These are phyloP conservation scores for Aspergillus sojae DNA, from an alignment of 2,329 filamentous ascomycete genomes.

Conservation along the genomic window DNA sequence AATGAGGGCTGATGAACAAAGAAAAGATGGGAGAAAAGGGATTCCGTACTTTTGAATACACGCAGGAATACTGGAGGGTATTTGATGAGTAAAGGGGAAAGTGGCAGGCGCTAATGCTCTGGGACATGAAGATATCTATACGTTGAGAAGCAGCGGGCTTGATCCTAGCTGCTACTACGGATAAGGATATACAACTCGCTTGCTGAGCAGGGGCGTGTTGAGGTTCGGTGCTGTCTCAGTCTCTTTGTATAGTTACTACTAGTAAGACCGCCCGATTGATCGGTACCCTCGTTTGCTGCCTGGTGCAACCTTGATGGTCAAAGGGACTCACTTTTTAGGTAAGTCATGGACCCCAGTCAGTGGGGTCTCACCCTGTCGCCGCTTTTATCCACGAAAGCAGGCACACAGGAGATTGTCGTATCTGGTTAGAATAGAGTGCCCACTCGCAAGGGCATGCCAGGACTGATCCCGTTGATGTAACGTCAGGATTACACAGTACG, in stretches of 20 bases:
- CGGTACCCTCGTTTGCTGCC: conserved; percentile 17
- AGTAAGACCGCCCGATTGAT: conserved; percentile 15
- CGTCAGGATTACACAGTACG: no score
- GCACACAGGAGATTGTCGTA: no score
- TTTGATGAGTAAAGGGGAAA: no score
- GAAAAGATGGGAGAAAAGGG: conserved; percentile 6
- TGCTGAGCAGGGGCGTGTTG: background rate
- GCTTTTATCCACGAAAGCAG: no score
- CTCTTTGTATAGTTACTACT: background rate
- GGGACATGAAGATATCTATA: conserved; percentile 12
- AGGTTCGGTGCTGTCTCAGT: conserved; percentile 4
- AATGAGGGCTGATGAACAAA: conserved; percentile 12
- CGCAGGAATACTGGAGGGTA: no score
- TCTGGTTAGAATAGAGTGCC: no score
- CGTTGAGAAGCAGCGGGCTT: conserved; percentile 13
- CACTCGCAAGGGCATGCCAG: no score
- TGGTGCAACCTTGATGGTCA: background rate
- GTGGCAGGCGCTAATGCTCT: no score
- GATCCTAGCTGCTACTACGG: conserved; percentile 13
- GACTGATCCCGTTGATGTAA: no score
- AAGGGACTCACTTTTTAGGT: no score
- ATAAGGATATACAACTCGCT: background rate
- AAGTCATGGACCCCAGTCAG: no score
- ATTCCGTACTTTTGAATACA: background rate
- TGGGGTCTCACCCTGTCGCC: no score